A percentile compares a stretch with the other conserved stretches of the same genome.
These are phyloP conservation scores for Echria macrotheca DNA, from an alignment of 495 filamentous ascomycete genomes.

Conservation along the genomic window DNA sequence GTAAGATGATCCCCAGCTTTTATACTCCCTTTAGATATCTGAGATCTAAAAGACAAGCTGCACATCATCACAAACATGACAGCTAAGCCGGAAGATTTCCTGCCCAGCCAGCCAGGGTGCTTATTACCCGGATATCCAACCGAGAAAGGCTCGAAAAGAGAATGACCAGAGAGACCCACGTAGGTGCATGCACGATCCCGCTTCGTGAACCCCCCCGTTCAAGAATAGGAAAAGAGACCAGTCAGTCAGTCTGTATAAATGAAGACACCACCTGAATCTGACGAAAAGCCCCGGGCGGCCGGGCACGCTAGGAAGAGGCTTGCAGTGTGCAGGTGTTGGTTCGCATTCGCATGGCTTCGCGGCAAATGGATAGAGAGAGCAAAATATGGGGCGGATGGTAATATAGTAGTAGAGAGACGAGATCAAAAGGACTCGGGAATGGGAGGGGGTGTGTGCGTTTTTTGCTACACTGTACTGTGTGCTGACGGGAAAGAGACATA, in stretches of 20 bases:
- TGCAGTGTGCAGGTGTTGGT: neutral
- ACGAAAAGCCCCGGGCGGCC: constrained; percentile 1
- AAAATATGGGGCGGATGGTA: too few species aligned
- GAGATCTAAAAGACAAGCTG: too few species aligned
- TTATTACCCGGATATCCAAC: constrained; percentile 10
- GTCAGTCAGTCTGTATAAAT: constrained; percentile 2
- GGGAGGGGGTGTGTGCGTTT: neutral
- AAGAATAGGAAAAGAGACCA: constrained; percentile 1
- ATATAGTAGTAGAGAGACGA: neutral
- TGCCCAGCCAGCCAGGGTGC: neutral
- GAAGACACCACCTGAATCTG: constrained; percentile 7
- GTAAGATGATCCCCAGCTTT: too few species aligned
- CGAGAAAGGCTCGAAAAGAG: constrained; percentile 1
- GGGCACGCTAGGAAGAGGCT: neutral
- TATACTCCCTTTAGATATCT: too few species aligned
- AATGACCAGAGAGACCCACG: too few species aligned
- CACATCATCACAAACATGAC: too few species aligned
- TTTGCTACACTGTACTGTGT: constrained; percentile 2
- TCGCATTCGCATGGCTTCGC: neutral
- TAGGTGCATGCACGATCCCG: too few species aligned
- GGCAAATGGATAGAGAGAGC: too few species aligned
- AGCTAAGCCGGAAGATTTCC: neutral
- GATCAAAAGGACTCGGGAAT: neutral
- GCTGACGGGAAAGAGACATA: too few species aligned
- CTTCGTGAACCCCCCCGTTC: neutral